phyloP scores from a whole-genome alignment of 108 stramenopile genomes.

The Cyclotella cryptica region DNA sequence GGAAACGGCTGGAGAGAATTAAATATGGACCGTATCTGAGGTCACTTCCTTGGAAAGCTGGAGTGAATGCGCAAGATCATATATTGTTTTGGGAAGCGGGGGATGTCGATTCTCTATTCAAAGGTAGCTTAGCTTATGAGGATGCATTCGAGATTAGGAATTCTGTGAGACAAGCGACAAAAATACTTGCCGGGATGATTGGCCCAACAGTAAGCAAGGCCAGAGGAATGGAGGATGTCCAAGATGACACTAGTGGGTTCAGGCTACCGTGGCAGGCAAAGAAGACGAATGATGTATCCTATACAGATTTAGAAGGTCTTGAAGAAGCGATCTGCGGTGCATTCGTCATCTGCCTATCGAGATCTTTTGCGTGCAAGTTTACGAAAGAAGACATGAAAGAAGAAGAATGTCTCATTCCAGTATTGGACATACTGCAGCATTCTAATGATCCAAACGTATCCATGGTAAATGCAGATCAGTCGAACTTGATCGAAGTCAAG shows the following conservation, averaged over 20 bases:
- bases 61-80: slow-evolving; percentile 81
- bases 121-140: slow-evolving; percentile 64
- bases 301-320: slow-evolving; percentile 49
- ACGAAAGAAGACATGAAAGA: slow-evolving; percentile 39
- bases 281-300: slow-evolving; percentile 10
- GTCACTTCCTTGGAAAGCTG: slow-evolving; percentile 77
- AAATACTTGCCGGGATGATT: slow-evolving; percentile 59
- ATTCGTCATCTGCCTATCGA: slow-evolving; percentile 69
- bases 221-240: slow-evolving; percentile 49
- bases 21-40: slow-evolving; percentile 66
- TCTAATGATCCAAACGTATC: slow-evolving; percentile 62
- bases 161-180: slow-evolving; percentile 51
- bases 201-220: slow-evolving; percentile 57
- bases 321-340: slow-evolving; percentile 73
- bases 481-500: slow-evolving; percentile 60
- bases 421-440: slow-evolving; percentile 78
- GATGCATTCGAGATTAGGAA: slow-evolving; percentile 59
- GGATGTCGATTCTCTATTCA: slow-evolving; percentile 59
- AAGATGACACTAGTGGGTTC: slow-evolving; percentile 29
- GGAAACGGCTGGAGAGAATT: slow-evolving; percentile 30
- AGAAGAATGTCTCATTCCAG: slow-evolving; percentile 70
- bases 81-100: slow-evolving; percentile 72
- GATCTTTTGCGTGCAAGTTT: slow-evolving; percentile 60
- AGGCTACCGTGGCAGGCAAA: slow-evolving; percentile 53
- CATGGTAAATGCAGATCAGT: slow-evolving; percentile 44